A percentile compares a stretch with the other conserved stretches of the same genome.
These are phyloP conservation scores for Collybia nuda DNA, from an alignment of 768 basidiomycete species.

Conservation along the genomic window DNA sequence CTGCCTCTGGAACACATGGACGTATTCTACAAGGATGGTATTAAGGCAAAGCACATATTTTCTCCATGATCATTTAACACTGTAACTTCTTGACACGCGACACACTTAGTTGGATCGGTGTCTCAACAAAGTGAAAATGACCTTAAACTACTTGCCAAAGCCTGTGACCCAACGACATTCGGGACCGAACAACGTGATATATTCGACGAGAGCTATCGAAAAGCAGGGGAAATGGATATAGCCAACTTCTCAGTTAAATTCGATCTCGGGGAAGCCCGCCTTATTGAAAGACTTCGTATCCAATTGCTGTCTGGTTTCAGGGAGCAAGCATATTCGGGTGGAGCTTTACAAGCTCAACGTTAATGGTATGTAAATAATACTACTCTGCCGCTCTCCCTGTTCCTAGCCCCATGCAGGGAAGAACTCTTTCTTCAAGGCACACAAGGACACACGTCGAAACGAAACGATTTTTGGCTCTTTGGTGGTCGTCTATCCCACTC, in stretches of 20 bases:
- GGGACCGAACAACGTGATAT: slow-evolving; percentile 35
- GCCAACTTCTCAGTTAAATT: slow-evolving; percentile 32
- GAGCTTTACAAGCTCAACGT: too few species aligned
- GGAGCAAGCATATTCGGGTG: too few species aligned
- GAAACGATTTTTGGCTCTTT: too few species aligned
- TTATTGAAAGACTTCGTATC: too few species aligned
- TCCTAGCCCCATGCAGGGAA: too few species aligned
- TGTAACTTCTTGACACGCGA: background rate
- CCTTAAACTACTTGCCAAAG: slow-evolving; percentile 24
- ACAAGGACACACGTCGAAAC: too few species aligned
- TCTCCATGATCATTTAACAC: background rate
- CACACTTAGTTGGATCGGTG: slow-evolving; percentile 7
- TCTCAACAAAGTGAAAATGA: slow-evolving; percentile 5
- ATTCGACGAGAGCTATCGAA: slow-evolving; percentile 44
- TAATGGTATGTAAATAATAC: too few species aligned
- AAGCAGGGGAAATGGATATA: slow-evolving; percentile 43
- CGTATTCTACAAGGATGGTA: slow-evolving; percentile 4
- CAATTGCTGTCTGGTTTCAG: too few species aligned
- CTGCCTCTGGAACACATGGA: background rate
- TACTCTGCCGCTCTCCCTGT: too few species aligned
- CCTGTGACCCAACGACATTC: slow-evolving; percentile 41
- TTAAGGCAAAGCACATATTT: background rate
- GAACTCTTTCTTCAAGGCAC: too few species aligned
- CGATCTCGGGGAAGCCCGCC: slow-evolving; percentile 6
- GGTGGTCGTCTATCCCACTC: too few species aligned